Evolutionary conservation across 2,329 filamentous ascomycete genomes (phyloP), one percentile per base, ranked within the genome.

Genomic region (Fusarium sp.): DNA sequence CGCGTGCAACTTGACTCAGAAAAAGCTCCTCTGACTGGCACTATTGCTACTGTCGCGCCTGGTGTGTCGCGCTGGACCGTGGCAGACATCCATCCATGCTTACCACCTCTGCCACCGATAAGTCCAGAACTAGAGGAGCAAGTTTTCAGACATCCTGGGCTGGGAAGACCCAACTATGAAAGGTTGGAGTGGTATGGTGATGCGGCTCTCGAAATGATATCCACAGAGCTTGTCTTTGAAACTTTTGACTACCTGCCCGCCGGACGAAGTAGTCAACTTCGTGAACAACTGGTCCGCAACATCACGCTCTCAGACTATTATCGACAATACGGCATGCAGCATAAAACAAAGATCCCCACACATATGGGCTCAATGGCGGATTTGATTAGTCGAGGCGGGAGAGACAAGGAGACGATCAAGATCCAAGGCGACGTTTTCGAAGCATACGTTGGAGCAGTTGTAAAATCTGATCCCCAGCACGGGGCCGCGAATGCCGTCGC

Each of bases 181-280:
- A 89, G 90, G 24, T 89, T 98, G 12, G 96, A 98, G 82, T 95
- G 96, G 84, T 87, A 98, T 13, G 96, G 96, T 12, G 96, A 98
- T 80, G 92, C 94, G 26, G 96, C 96, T 77, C 85, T 97, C 58
- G 93, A 97, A 78, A 83, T 95, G 58, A 90, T 95, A 52, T 90
- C 95, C 11, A 91, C 93, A 0, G 88, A 90, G 24, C 87, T 97
- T 58, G 93, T 98, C 68, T 94, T 90, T 81, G 85, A 90, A 66
- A 93, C 90, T 14, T 96, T 95, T 78, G 87, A 62, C 13, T 83
- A 87, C 18, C 84, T 94, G 15, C 80, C 89, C 1, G 87, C 92
- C 0, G 95, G 95, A 6, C 88, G 90, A 68, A 90, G 91, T 77
- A 91, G 92, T 15, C 93, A 95, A 73, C 84, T 96, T 24, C 91